Evolutionary conservation across 148 eudicot genomes (phyloP), one percentile per base, ranked within the genome.

Genomic region (Dysphania ambrosioides): DNA sequence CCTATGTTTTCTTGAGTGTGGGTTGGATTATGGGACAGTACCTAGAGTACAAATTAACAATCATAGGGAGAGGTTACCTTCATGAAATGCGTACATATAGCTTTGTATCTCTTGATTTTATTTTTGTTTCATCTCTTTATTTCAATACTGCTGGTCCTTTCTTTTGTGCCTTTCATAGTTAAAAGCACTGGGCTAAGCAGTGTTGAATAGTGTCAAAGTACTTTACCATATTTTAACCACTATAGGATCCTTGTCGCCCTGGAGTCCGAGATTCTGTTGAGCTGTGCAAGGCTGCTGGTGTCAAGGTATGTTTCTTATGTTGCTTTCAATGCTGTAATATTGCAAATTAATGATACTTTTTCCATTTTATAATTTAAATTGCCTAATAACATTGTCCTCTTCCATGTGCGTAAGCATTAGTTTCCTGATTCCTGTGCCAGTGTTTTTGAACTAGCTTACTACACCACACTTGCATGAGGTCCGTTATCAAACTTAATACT

Each of bases 231-330:
- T 11, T 29, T 32, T 11, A 24, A 4, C 2, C 23, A 66, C 49
- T 72, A 66, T 36, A 90, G 94, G 97, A 92, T 90, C 97, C 97
- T 74, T 92, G 97, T 75, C 89, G 97, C 30, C 86, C 88, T 8
- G 81, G 92, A 79, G 97, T 92, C 51, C 85, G 80, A 79, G 85
- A 87, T 23, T 88, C 97, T 47, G 93, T 92, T 78, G 78, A 81
- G 51, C 69, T 92, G 38, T 92, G 97, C 79, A 77, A 61, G 55
- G 80, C 81, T 35, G 95, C 97, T 71, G 95, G 97, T 75, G 95
- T 82, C n/a, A 78, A 75, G 85, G 82, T 82, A 75, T 55, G 42
- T 53, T 29, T 68, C 55, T 40, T 24, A 65, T 27, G 70, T 38
- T 66, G 42, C 21, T 12, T n/a, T 24, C 19, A 40, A 8, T 24